Evolutionary conservation across 371 early-diverging fungal species (phyloP).

Genomic region (Capillidium heterosporum): DNA sequence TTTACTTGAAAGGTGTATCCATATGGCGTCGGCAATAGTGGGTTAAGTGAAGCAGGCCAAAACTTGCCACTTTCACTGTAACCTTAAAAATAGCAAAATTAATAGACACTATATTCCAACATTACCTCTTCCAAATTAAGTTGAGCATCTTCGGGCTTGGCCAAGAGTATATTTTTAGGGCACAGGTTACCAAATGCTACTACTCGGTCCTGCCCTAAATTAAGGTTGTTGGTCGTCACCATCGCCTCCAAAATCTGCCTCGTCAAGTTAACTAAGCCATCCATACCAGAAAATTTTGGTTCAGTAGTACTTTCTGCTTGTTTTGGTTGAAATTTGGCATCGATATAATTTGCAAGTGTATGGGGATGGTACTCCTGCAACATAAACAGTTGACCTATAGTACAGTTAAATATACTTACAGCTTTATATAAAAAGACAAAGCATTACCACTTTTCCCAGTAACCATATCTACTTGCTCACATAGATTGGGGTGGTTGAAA

Average conservation of each 20-base stretch:
- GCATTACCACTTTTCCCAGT: conserved; percentile 30
- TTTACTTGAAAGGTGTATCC: conserved; percentile 41
- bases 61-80: conserved; percentile 30
- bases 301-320: neutral
- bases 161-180: conserved; percentile 28
- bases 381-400: neutral
- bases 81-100: conserved; percentile 13
- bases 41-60: conserved; percentile 44
- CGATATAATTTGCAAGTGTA: neutral
- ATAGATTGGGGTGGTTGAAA: conserved; percentile 24
- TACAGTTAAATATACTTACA: neutral
- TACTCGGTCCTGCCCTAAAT: conserved; percentile 18
- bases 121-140: neutral
- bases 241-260: conserved; percentile 28
- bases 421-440: neutral
- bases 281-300: conserved; percentile 29
- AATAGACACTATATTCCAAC: neutral
- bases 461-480: conserved; percentile 32
- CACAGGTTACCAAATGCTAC: conserved; percentile 28
- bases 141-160: conserved; percentile 16
- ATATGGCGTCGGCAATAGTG: conserved; percentile 27
- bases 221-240: conserved; percentile 9
- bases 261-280: too few relatives aligned
- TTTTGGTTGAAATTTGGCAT: conserved; percentile 1
- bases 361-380: neutral